phyloP scores from a whole-genome alignment of 2,329 filamentous ascomycete species.

The Gaeumannomyces sp. region DNA sequence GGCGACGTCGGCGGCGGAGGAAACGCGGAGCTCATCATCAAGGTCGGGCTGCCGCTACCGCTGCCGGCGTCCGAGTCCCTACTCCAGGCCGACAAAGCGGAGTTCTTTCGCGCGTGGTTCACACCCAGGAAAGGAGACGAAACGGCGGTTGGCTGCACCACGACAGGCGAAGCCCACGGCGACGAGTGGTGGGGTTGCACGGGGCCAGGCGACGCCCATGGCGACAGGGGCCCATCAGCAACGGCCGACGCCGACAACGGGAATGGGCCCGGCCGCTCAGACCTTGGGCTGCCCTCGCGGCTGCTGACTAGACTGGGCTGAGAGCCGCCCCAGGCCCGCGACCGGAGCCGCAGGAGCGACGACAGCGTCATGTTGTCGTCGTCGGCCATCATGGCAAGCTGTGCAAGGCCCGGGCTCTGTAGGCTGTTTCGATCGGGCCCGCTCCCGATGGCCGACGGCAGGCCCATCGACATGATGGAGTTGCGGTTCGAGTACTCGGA shows the following conservation, averaged over 20 bases:
- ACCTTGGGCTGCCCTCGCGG: slow-evolving; percentile 45
- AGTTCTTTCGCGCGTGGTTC: slow-evolving; percentile 40
- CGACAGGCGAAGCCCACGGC: too few species aligned
- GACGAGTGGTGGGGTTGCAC: background rate
- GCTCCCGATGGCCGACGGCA: slow-evolving; percentile 37
- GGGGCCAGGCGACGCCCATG: slow-evolving; percentile 3
- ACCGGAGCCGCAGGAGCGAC: slow-evolving; percentile 65
- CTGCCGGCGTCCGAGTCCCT: slow-evolving; percentile 42
- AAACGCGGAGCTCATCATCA: slow-evolving; percentile 29
- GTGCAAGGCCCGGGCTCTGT: slow-evolving; percentile 67
- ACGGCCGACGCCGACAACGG: slow-evolving; percentile 27
- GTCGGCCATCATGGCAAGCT: slow-evolving; percentile 63
- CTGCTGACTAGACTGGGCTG: slow-evolving; percentile 64
- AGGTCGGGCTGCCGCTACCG: slow-evolving; percentile 42
- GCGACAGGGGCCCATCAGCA: slow-evolving; percentile 20
- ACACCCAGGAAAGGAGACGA: slow-evolving; percentile 9
- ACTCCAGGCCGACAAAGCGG: slow-evolving; percentile 41
- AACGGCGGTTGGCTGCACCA: slow-evolving; percentile 3
- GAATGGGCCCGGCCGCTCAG: slow-evolving; percentile 15
- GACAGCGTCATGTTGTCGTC: slow-evolving; percentile 69
- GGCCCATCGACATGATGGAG: slow-evolving; percentile 69
- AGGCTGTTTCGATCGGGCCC: slow-evolving; percentile 36
- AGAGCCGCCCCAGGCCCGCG: slow-evolving; percentile 74
- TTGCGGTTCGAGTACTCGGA: slow-evolving; percentile 96
- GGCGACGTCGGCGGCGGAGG: slow-evolving; percentile 12